Base-by-base conservation (phyloP, 129 eudicot genomes). In the Chrysanthemum makinoi region DNA sequence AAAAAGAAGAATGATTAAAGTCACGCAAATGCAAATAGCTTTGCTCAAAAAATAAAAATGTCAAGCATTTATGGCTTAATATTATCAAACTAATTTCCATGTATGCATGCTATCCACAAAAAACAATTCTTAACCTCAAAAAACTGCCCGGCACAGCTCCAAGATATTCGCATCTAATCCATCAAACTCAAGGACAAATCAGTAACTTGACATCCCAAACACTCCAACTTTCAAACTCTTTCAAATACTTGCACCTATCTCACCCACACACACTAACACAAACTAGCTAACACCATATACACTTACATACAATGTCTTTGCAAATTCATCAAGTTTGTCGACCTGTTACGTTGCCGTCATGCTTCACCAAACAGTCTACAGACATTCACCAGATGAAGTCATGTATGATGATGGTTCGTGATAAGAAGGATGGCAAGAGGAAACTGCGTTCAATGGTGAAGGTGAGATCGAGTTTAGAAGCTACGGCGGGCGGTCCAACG, bases 381-480 rank as follows among this genome's bases (percentile, higher is more conserved):
- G 82, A 62, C 62, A 52, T 65, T 19, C 16, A 57, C 24, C 65
- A 8, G 43, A 46, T 52, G 55, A 39, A 39, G 46, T 39, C 57
- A 52, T 39, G 17, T 30, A 28, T 50, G 63, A 62, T 72, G 69
- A 60, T 78, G 26, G 6, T 54, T 57, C 9, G 6, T 39, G 30
- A 72, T 61, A 79, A 79, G 68, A 73, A 75, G 35, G 60, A 51
- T 48, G 73, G 53, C 22, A 75, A 65, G 22, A 44, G 74, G 54
- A 52, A 76, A 66, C 15, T 50, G 52, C 62, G 70, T 18, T 73
- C 77, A 10, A 62, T 61, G 10, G 30, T 76, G 49, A 77, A 35
- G 55, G 87, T 82, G 46, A 83, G 79, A 44, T 66, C 83, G 5
- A 84, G 83, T 55, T 62, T 84, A 77, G 96, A 89, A 18, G 77